Percentiles rank a stretch among this genome's conserved stretches.
Evolutionary conservation across 805 yeast genomes (phyloP).

Genomic region (Tetrapisispora fleetii): DNA sequence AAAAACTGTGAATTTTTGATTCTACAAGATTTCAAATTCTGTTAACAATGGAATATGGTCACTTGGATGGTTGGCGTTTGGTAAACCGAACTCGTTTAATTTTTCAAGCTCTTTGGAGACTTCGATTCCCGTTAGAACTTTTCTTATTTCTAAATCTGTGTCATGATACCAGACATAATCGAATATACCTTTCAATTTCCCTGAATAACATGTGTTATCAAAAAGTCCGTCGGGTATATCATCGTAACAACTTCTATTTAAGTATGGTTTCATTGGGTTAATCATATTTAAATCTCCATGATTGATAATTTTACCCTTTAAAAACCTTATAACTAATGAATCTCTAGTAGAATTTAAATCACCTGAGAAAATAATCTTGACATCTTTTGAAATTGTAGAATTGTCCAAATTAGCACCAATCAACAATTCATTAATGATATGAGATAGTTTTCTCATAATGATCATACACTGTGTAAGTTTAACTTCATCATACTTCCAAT

Average conservation of each 20-base stretch:
- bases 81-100: constrained; percentile 34
- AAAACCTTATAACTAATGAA: constrained; percentile 40
- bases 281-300: constrained; percentile 21
- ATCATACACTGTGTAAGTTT: constrained; percentile 45
- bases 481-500: constrained; percentile 50
- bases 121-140: constrained; percentile 41
- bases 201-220: constrained; percentile 39
- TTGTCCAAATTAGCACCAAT: constrained; percentile 11
- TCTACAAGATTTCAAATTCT: constrained; percentile 24
- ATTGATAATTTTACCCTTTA: constrained; percentile 28
- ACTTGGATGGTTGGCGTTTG: constrained; percentile 50
- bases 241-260: constrained; percentile 27
- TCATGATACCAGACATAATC: constrained; percentile 50
- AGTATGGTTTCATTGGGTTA: constrained; percentile 26
- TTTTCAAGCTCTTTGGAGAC: constrained; percentile 20
- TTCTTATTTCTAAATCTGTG: constrained; percentile 31
- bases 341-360: constrained; percentile 46
- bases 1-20: neutral
- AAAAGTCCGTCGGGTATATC: constrained; percentile 24
- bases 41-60: constrained; percentile 39
- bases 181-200: constrained; percentile 40
- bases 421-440: constrained; percentile 18
- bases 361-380: constrained; percentile 41
- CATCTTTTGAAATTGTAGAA: constrained; percentile 13
- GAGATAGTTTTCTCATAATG: constrained; percentile 29